Percentiles rank a stretch among this genome's conserved stretches.
These are phyloP conservation scores for Agarophyton chilense DNA, from an alignment of 23 red algal species.

Conservation along the genomic window DNA sequence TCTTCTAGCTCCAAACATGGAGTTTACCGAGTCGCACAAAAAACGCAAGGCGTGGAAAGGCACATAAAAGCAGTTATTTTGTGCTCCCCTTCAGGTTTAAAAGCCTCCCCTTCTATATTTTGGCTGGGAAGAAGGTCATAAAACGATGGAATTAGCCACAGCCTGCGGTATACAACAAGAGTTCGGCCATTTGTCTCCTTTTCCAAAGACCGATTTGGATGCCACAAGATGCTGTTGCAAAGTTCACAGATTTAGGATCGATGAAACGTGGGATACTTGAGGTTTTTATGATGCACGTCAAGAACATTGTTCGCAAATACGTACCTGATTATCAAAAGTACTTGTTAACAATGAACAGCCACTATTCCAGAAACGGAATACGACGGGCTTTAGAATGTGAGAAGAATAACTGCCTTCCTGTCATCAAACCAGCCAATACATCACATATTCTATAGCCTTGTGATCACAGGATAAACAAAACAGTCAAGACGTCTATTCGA, in stretches of 20 bases:
- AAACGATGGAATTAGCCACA: neutral
- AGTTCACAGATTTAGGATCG: neutral
- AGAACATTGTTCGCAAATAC: neutral
- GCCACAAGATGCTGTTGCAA: neutral
- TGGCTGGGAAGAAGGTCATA: neutral
- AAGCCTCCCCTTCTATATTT: conserved; percentile 9
- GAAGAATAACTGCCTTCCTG: neutral
- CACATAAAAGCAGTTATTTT: conserved; percentile 21
- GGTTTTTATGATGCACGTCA: conserved; percentile 9
- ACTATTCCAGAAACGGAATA: conserved; percentile 18
- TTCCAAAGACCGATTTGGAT: neutral
- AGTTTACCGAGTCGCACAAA: conserved; percentile 1
- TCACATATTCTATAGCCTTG: conserved; percentile 24
- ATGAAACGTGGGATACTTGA: neutral
- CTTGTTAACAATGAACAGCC: conserved; percentile 12
- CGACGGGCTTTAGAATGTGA: neutral
- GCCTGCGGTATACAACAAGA: neutral
- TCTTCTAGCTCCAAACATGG: neutral
- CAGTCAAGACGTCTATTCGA: neutral
- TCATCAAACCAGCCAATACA: neutral
- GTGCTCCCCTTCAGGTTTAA: neutral
- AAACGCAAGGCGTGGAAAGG: neutral
- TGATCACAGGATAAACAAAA: conserved; percentile 25
- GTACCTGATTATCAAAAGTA: neutral
- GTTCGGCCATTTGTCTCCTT: neutral